Evolutionary conservation across 768 basidiomycete genomes (phyloP).

Genomic region (Lentinula detonsa): DNA sequence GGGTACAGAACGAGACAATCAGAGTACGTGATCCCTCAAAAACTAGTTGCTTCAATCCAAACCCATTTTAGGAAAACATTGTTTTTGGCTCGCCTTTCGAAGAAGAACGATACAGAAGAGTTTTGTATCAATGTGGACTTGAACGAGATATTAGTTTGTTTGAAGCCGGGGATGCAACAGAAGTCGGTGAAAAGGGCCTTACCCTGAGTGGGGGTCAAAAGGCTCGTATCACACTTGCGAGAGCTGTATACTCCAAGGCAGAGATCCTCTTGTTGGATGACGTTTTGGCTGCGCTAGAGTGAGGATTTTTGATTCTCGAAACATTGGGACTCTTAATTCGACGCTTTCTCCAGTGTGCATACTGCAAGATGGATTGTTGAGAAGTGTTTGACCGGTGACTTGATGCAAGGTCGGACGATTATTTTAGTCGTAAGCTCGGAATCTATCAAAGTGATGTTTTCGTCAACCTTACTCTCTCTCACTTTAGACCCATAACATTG

Average conservation of each 20-base stretch:
- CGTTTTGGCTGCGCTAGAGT: constrained; percentile 59
- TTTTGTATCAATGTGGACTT: constrained; percentile 67
- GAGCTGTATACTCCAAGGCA: constrained; percentile 45
- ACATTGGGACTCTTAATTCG: constrained; percentile 8
- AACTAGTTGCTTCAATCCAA: neutral
- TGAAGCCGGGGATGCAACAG: constrained; percentile 60
- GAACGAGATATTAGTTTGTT: constrained; percentile 68
- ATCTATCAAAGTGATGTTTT: neutral
- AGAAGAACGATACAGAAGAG: constrained; percentile 71
- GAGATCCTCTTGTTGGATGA: constrained; percentile 68
- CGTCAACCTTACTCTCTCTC: neutral
- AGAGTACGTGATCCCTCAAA: constrained; percentile 24
- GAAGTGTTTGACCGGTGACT: constrained; percentile 73
- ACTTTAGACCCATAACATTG: constrained; percentile 40
- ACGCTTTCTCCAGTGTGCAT: constrained; percentile 33
- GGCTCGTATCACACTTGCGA: constrained; percentile 34
- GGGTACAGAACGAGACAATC: constrained; percentile 81
- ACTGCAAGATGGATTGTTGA: constrained; percentile 80
- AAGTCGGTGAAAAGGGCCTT: constrained; percentile 68
- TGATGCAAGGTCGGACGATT: constrained; percentile 75
- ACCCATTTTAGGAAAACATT: constrained; percentile 59
- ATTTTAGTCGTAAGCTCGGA: constrained; percentile 59
- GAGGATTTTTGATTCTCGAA: constrained; percentile 9
- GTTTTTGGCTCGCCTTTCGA: constrained; percentile 75
- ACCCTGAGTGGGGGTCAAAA: constrained; percentile 52